Evolutionary conservation across 768 basidiomycete species (phyloP), one percentile per base, ranked within the genome.

Genomic region (Psilocybe azurescens): DNA sequence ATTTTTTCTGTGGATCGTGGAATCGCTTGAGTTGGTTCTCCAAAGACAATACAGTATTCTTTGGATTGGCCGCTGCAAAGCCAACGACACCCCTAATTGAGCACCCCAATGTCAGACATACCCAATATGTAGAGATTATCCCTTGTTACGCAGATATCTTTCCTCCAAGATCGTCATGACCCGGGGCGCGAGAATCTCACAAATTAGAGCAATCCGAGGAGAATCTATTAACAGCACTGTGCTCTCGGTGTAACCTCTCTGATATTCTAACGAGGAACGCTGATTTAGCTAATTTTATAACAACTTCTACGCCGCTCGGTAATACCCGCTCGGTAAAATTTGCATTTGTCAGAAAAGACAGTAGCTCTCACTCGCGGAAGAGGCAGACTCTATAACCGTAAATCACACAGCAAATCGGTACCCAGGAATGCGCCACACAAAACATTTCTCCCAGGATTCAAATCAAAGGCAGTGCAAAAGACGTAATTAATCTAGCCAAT

Each of bases 191-290:
- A 55, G 41, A 41, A 49, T 28, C 16, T 51, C 32, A 50, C 28
- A 51, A 56, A 56, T 56, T 51, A 56, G 29, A 55, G 36, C 38
- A 54, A 51, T 55, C 60, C 60, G 60, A 61, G 60, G 53, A 48
- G 53, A 41, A 33, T 10, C 60, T 46, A 28, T 28, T 54, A 32
- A 41, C 50, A 41, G 14, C 30, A 55, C 47, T 39, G 38, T 20
- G 9, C 60, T 61, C 53, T 61, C 60, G 60, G 60, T 61, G 60
- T 56, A 61, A 61, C 53, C 47, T 56, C 28, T 56, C 36, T 36
- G 47, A 55, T 47, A 55, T 56, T 61, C 29, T 54, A 49, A 20
- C 33, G 46, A 47, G 20, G 6, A 39, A 59, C 41, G 38, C 36
- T 30, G 8, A 49, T 50, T 20, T 13, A 33, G 32, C 39, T 10